Percentiles rank a stretch among this genome's conserved stretches.
Conservation (phyloP, 768 basidiomycete species). For the Suillus variegatus region DNA sequence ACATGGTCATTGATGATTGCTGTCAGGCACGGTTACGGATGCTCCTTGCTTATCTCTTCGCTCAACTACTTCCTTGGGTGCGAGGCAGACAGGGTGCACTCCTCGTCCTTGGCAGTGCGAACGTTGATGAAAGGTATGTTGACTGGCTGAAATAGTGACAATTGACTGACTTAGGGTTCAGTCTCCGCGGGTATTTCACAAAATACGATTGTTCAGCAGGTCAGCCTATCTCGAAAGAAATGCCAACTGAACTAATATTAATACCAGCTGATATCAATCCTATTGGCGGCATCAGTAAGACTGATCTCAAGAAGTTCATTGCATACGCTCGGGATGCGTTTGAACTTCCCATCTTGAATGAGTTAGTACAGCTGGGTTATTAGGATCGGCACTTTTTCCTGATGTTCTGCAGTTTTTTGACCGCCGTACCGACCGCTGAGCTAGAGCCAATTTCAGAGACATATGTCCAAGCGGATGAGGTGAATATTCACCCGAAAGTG, state of each 20-base stretch:
- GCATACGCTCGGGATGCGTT: conserved; percentile 78
- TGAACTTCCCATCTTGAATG: conserved; percentile 78
- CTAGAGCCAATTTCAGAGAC: conserved; percentile 93
- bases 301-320: conserved; percentile 95
- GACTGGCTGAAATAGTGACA: background rate
- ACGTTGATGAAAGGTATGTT: conserved; percentile 91
- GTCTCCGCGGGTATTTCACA: conserved; percentile 93
- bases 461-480: conserved; percentile 96
- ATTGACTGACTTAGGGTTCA: conserved; percentile 28
- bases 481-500: conserved; percentile 27
- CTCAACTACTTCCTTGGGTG: conserved; percentile 92
- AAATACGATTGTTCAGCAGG: conserved; percentile 97
- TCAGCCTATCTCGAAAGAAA: conserved; percentile 26
- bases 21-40: conserved; percentile 85
- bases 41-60: conserved; percentile 94
- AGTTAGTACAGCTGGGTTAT: conserved; percentile 46
- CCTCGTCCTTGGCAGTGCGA: conserved; percentile 95
- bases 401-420: conserved; percentile 66
- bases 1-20: conserved; percentile 7
- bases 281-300: conserved; percentile 97
- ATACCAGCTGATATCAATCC: conserved; percentile 90
- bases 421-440: conserved; percentile 93
- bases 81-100: conserved; percentile 82
- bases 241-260: conserved; percentile 14
- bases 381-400: conserved; percentile 5